phyloP scores from a whole-genome alignment of 805 yeast genomes.

The Starmerella apicola region DNA sequence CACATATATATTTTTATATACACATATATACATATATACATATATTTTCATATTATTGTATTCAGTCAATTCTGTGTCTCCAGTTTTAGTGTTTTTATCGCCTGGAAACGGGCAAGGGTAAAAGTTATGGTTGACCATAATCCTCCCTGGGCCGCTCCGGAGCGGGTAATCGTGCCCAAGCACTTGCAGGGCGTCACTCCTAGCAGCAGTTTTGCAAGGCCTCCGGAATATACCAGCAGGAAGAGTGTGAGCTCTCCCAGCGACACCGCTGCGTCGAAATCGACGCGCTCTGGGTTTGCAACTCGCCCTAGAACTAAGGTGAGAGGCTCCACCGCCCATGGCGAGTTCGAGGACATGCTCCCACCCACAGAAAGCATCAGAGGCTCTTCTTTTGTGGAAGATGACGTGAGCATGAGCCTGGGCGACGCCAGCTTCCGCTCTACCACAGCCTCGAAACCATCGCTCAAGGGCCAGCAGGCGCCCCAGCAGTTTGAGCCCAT shows the following conservation, averaged over 20 bases:
- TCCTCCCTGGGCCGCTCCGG: constrained; percentile 18
- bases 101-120: too few species aligned
- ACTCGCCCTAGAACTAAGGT: constrained; percentile 10
- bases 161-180: constrained; percentile 19
- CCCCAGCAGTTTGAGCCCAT: constrained; percentile 36
- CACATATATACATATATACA: too few species aligned
- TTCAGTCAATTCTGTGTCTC: too few species aligned
- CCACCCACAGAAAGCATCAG: constrained; percentile 18
- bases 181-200: constrained; percentile 19
- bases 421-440: not conserved
- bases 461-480: not conserved
- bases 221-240: constrained; percentile 7
- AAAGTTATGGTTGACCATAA: too few species aligned
- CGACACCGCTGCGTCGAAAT: not conserved
- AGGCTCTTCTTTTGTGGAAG: constrained; percentile 2
- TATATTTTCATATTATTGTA: too few species aligned
- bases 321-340: constrained; percentile 3
- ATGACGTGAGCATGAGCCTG: not conserved
- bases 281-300: constrained; percentile 11
- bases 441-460: too few species aligned
- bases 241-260: not conserved
- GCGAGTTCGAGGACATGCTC: constrained; percentile 11
- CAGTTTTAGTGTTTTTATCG: too few species aligned
- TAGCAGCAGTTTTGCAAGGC: constrained; percentile 20
- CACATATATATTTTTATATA: too few species aligned